These are phyloP conservation scores for Hygrocybe coccinea DNA, from an alignment of 768 basidiomycete genomes.

Conservation along the genomic window DNA sequence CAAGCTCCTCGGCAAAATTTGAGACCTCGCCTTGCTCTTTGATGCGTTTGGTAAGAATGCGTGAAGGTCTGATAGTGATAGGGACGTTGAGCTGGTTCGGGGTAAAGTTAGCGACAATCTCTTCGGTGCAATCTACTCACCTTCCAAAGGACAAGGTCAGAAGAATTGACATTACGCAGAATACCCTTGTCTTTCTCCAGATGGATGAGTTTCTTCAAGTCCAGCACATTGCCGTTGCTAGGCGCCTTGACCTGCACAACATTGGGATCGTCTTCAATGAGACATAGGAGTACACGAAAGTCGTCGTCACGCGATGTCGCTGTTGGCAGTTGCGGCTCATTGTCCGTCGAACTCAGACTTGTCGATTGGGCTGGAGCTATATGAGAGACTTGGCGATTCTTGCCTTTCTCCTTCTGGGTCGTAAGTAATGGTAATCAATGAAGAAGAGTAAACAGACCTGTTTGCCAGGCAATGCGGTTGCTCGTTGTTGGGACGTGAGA, in stretches of 20 bases:
- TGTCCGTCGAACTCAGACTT: no score
- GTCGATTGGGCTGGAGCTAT: no score
- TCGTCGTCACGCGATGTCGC: neutral
- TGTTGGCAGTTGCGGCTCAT: no score
- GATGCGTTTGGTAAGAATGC: neutral
- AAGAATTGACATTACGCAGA: neutral
- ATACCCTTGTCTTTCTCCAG: neutral
- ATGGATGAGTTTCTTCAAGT: neutral
- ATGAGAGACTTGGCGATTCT: no score
- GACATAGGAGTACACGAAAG: neutral
- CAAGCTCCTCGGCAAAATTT: neutral
- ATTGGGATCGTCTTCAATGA: neutral
- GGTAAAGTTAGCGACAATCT: neutral
- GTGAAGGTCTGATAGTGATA: neutral
- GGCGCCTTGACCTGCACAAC: neutral
- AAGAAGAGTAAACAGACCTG: no score
- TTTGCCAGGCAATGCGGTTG: no score
- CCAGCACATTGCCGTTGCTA: neutral
- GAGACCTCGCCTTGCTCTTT: neutral
- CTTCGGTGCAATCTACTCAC: neutral
- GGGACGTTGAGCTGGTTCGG: neutral
- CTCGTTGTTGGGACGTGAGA: no score
- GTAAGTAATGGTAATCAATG: no score
- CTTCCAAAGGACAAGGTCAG: conserved; percentile 2
- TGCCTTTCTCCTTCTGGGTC: no score